Evolutionary conservation across 106 monocot genomes (phyloP).

Genomic region (Dendrobium officinale): DNA sequence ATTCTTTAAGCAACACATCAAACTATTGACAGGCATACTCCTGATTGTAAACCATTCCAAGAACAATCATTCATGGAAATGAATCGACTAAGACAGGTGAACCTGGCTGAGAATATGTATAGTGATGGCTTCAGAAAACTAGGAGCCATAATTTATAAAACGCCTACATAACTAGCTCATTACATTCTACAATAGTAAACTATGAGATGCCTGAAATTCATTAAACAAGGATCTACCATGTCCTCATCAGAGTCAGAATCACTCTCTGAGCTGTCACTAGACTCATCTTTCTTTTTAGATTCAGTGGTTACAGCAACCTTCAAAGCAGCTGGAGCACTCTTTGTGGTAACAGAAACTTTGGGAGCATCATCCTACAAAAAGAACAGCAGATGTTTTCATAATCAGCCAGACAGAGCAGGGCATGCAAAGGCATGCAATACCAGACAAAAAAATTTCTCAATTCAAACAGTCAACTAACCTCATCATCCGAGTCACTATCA

Average conservation of each 20-base stretch:
- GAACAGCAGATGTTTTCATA: not conserved
- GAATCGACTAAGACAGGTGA: not conserved
- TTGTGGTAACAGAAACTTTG: not conserved
- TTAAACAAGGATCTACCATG: not conserved
- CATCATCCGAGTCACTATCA: conserved; percentile 31
- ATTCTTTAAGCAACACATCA: too few relatives aligned
- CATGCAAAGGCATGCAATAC: not conserved
- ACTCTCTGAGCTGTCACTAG: conserved; percentile 29
- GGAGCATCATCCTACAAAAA: conserved; percentile 1
- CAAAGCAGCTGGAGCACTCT: not conserved
- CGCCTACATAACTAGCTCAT: not conserved
- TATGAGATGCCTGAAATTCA: not conserved
- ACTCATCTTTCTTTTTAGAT: conserved; percentile 15
- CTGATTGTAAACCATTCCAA: too few relatives aligned
- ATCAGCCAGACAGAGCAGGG: not conserved
- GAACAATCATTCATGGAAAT: too few relatives aligned
- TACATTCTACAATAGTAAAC: not conserved
- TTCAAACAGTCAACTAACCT: conserved; percentile 7
- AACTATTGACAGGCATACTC: too few relatives aligned
- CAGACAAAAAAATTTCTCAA: not conserved
- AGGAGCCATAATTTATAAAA: not conserved
- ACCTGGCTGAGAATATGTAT: not conserved
- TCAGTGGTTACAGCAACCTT: conserved; percentile 3
- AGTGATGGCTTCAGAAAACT: not conserved
- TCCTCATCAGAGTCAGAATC: conserved; percentile 32